These are phyloP conservation scores for Colletotrichum agaves DNA, from an alignment of 2,329 filamentous ascomycete species.

Conservation along the genomic window DNA sequence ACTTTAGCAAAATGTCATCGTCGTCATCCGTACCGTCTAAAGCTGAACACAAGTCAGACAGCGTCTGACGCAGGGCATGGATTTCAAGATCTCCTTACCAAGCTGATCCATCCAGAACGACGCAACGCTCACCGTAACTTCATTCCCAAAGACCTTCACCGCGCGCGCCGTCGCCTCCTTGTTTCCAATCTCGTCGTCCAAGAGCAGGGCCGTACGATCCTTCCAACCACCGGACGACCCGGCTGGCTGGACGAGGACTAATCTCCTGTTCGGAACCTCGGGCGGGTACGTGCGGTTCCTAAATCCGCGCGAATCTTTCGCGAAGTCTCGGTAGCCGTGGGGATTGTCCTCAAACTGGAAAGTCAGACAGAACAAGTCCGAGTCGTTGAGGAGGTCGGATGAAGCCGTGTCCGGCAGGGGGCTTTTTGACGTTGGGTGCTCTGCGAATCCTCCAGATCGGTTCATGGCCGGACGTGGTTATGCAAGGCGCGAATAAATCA, in stretches of 20 bases:
- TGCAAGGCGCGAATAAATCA: conserved; percentile 19
- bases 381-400: background rate
- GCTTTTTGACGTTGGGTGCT: background rate
- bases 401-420: background rate
- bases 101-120: conserved; percentile 1
- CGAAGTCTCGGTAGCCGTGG: background rate
- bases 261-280: background rate
- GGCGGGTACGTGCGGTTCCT: background rate
- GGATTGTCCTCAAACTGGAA: conserved; percentile 15
- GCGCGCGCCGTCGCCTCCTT: background rate
- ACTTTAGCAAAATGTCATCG: background rate
- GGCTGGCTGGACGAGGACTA: background rate
- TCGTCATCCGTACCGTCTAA: background rate
- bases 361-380: conserved; percentile 1
- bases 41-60: background rate
- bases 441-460: conserved; percentile 10
- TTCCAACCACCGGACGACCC: background rate
- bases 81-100: background rate
- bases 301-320: background rate
- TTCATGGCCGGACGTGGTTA: conserved; percentile 14
- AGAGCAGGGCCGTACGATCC: background rate
- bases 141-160: background rate
- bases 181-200: background rate
- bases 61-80: too few species aligned
- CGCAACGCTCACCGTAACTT: background rate